Base-by-base conservation (phyloP, 2,329 filamentous ascomycete genomes). In the Exophiala aquamarina region DNA sequence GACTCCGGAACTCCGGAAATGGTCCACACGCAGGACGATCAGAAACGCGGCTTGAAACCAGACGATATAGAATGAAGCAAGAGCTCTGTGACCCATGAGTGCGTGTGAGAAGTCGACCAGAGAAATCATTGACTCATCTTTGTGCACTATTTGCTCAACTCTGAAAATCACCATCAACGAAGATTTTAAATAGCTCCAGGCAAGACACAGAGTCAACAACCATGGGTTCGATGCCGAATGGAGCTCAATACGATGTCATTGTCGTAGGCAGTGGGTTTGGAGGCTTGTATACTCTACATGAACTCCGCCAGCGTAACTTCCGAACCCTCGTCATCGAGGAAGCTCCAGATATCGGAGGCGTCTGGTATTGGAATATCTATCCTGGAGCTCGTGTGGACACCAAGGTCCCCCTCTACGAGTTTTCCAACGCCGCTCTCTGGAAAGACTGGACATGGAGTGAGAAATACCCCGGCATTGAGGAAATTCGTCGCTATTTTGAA, bases 241-340 rank as follows among this genome's bases (percentile, higher is more conserved):
- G n/a, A n/a, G n/a, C n/a, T n/a, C n/a, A n/a, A n/a, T n/a, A n/a
- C 19, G 41, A 47, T 15, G 42, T 59, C 31, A 49, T 61, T 19
- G 49, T 55, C 34, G 54, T 63, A 5, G 62, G 62, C 21, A 58
- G 55, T 5, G 61, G 63, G 2, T 58, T 62, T 36, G 50, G 70
- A 20, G 75, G 75, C 10, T 61, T 77, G 15, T 78, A 74, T 44
- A 70, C 72, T 63, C 70, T 49, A 15, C 28, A 78, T 17, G 31
- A 71, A 0, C 68, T 79, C 8, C 73, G 76, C 2, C 71, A 78
- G 10, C 65, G 66, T 4, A 77, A 77, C 1, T 61, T 73, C 19
- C 73, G 71, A 8, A 62, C 67, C 1, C 67, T 70, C 20, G 66
- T 81, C 13, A 75, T 74, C 51, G 79, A 82, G 49, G 74, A 75